Conservation (phyloP, 2,329 filamentous ascomycete genomes). For the Alternaria consortialis region DNA sequence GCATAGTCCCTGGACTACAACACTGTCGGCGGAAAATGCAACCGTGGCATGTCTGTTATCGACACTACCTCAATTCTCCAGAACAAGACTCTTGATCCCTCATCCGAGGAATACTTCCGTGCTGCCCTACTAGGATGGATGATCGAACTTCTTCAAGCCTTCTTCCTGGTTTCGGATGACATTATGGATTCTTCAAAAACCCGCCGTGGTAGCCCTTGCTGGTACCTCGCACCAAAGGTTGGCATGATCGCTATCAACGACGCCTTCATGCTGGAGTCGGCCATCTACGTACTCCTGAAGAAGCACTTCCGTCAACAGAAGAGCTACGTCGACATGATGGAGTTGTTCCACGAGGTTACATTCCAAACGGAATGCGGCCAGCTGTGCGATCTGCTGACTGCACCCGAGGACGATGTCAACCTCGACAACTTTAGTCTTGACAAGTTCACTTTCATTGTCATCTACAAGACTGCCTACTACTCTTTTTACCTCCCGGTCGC, state of each 20-base stretch:
- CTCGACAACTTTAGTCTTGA: conserved; percentile 94
- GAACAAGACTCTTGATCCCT: conserved; percentile 72
- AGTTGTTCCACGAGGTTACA: conserved; percentile 94
- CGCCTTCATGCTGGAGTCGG: conserved; percentile 90
- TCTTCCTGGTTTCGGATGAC: conserved; percentile 98
- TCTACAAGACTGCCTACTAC: conserved; percentile 99
- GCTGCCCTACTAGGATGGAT: conserved; percentile 93
- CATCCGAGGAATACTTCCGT: conserved; percentile 80
- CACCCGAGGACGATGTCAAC: conserved; percentile 91
- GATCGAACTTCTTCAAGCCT: conserved; percentile 97
- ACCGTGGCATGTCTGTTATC: conserved; percentile 96
- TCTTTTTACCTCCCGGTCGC: conserved; percentile 98
- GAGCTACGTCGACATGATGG: conserved; percentile 87
- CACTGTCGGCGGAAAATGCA: conserved; percentile 94
- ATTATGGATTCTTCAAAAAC: conserved; percentile 98
- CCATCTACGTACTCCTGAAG: conserved; percentile 91
- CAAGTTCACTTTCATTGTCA: conserved; percentile 98
- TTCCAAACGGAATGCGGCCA: conserved; percentile 97
- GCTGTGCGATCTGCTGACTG: conserved; percentile 92
- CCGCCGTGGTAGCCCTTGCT: conserved; percentile 91
- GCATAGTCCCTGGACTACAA: conserved; percentile 82
- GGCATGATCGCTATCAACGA: conserved; percentile 99
- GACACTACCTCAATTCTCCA: conserved; percentile 87
- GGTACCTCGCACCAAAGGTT: conserved; percentile 89
- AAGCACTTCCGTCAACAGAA: conserved; percentile 91